Base-by-base conservation (phyloP, 148 eudicot species). In the Vaccinium darrowii region DNA sequence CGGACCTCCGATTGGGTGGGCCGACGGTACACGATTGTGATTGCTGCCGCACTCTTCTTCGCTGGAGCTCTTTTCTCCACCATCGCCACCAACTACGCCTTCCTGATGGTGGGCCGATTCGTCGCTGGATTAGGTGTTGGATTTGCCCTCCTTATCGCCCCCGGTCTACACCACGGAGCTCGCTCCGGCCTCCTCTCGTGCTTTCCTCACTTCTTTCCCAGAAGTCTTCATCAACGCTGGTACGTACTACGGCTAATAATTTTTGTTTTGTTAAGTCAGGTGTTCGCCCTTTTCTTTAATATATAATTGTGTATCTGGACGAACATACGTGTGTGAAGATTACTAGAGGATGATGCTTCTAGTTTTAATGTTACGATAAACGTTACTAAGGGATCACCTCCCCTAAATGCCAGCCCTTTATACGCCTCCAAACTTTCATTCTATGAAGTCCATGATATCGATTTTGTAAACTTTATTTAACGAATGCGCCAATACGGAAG, bases 1-100 rank as follows among this genome's bases (percentile, higher is more conserved):
- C 49, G 88, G 8, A 85, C 90, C 39, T 85, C 90, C 12, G 90
- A 88, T 39, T 85, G 86, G 88, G 79, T 76, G 56, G 53, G 56
- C 56, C 79, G 79, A 21, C 43, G 43, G 43, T 53, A 53, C 63
- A 54, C 81, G 47, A 53, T 54, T 23, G 63, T 79, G 63, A 12
- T 53, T 13, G 63, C 81, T 10, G 81, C 65, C 2, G 25, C 7
- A 18, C 4, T 79, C 63, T 79, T 54, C 49, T 27, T 54, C 6
- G 63, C 11, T 8, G 81, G 63, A 25, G 81, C 62, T 1, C 23
- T 79, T 14, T 3, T 53, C 11, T 23, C 54, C 11, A 47, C 21
- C 43, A 12, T 79, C 11, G 81, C 81, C 65, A 52, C 81, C 81
- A 79, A 79, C n/a, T 79, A 79, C 63, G 63, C 81, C 62, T 14